Evolutionary conservation across 2,329 filamentous ascomycete genomes (phyloP).

Genomic region (Aspergillus bombycis): DNA sequence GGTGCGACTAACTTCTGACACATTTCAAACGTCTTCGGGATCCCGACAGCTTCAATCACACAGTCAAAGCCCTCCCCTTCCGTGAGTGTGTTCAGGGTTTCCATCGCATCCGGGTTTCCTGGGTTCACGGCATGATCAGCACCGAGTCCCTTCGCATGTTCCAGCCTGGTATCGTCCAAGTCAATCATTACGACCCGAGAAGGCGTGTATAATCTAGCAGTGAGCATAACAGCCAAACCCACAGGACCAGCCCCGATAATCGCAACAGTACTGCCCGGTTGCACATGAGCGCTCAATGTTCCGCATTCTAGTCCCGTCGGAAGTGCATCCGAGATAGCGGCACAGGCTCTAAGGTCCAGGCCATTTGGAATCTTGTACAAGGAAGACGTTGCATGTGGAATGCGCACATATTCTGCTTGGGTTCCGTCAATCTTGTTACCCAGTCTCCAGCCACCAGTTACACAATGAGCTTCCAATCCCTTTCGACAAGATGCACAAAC

Average conservation of each 20-base stretch:
- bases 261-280: constrained; percentile 56
- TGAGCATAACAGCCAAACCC: constrained; percentile 59
- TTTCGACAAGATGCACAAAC: constrained; percentile 55
- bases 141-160: constrained; percentile 53
- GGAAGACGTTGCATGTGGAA: constrained; percentile 55
- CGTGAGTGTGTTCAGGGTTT: constrained; percentile 49
- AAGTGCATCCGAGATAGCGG: constrained; percentile 60
- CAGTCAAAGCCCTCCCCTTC: constrained; percentile 59
- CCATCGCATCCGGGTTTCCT: constrained; percentile 37
- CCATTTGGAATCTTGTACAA: constrained; percentile 50
- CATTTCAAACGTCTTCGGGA: constrained; percentile 57
- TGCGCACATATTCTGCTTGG: constrained; percentile 60
- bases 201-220: constrained; percentile 59
- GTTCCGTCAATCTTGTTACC: constrained; percentile 59
- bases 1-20: constrained; percentile 58
- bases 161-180: constrained; percentile 51
- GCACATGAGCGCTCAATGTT: constrained; percentile 55
- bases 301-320: constrained; percentile 62
- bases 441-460: constrained; percentile 58
- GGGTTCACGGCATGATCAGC: constrained; percentile 52
- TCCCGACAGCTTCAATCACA: constrained; percentile 62
- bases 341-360: constrained; percentile 47
- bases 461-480: constrained; percentile 58
- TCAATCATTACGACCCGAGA: constrained; percentile 57
- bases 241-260: constrained; percentile 61